Evolutionary conservation across 257 asterid species (phyloP).

Genomic region (Solanum appendiculatum): DNA sequence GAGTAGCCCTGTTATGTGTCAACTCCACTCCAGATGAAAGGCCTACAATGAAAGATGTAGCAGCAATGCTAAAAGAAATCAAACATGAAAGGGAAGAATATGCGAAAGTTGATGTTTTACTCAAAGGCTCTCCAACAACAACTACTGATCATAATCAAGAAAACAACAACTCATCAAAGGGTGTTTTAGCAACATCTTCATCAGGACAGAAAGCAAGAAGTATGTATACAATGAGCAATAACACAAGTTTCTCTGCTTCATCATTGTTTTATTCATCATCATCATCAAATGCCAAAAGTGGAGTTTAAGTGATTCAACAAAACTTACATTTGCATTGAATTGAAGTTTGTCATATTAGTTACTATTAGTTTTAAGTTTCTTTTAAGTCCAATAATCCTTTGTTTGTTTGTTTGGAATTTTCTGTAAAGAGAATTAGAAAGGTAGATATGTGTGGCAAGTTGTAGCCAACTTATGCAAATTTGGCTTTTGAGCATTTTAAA

Average conservation of each 20-base stretch:
- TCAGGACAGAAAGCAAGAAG: conserved; percentile 11
- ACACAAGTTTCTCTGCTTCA: conserved; percentile 33
- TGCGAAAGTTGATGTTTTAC: conserved; percentile 24
- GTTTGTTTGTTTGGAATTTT: not conserved
- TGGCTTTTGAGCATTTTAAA: not conserved
- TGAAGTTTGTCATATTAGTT: not conserved
- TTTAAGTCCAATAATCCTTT: not conserved
- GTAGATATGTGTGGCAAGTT: conserved; percentile 2
- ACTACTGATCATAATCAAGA: not conserved
- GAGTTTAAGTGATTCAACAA: conserved; percentile 2
- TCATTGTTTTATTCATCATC: conserved; percentile 31
- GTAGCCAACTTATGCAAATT: conserved; percentile 1
- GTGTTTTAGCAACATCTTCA: conserved; percentile 23
- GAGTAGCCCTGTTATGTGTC: conserved; percentile 31
- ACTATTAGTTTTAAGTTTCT: not conserved
- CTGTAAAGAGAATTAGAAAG: not conserved
- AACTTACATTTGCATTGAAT: not conserved
- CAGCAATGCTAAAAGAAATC: conserved; percentile 45
- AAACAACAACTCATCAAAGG: not conserved
- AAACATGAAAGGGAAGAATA: conserved; percentile 38
- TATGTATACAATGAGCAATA: conserved; percentile 17
- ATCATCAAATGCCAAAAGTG: conserved; percentile 14
- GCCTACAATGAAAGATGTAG: conserved; percentile 50
- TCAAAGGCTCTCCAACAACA: conserved; percentile 17
- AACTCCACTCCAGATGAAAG: conserved; percentile 33